These are phyloP conservation scores for Sphaerulina musiva DNA, from an alignment of 2,329 filamentous ascomycete species.

Conservation along the genomic window DNA sequence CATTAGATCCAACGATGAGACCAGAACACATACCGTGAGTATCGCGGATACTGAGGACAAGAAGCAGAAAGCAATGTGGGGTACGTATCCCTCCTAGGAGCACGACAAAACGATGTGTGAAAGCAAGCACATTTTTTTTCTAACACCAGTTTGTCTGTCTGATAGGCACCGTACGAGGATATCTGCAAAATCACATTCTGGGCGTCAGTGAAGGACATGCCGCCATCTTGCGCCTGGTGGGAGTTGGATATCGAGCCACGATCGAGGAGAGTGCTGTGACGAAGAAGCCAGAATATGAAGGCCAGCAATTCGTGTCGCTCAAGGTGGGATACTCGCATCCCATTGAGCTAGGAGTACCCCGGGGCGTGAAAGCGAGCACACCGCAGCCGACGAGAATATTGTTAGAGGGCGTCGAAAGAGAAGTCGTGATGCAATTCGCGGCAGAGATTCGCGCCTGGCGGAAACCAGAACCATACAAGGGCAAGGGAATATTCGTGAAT, in stretches of 20 bases:
- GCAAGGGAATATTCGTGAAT: constrained; percentile 97
- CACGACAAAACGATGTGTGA: neutral
- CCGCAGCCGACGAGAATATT: constrained; percentile 88
- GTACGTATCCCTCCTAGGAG: constrained; percentile 45
- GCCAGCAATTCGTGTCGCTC: constrained; percentile 81
- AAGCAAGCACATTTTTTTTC: neutral
- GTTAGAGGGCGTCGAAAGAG: constrained; percentile 79
- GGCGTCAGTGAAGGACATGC: constrained; percentile 96
- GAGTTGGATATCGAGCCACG: constrained; percentile 88
- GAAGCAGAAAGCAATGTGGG: constrained; percentile 93
- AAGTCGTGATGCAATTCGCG: constrained; percentile 84
- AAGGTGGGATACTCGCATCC: constrained; percentile 97
- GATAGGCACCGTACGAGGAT: constrained; percentile 78
- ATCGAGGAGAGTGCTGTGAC: constrained; percentile 71
- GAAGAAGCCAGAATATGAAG: constrained; percentile 60
- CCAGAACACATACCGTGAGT: constrained; percentile 59
- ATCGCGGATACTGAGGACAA: constrained; percentile 62
- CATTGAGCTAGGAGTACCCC: constrained; percentile 78
- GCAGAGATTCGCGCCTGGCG: constrained; percentile 84
- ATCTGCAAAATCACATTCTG: constrained; percentile 82
- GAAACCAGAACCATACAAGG: constrained; percentile 94
- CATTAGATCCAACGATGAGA: constrained; percentile 59
- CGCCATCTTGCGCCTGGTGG: constrained; percentile 83
- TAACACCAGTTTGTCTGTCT: neutral
- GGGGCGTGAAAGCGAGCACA: constrained; percentile 76